Evolutionary conservation across 2,329 filamentous ascomycete genomes (phyloP), one percentile per base, ranked within the genome.

Genomic region (Stagonosporopsis tanaceti): DNA sequence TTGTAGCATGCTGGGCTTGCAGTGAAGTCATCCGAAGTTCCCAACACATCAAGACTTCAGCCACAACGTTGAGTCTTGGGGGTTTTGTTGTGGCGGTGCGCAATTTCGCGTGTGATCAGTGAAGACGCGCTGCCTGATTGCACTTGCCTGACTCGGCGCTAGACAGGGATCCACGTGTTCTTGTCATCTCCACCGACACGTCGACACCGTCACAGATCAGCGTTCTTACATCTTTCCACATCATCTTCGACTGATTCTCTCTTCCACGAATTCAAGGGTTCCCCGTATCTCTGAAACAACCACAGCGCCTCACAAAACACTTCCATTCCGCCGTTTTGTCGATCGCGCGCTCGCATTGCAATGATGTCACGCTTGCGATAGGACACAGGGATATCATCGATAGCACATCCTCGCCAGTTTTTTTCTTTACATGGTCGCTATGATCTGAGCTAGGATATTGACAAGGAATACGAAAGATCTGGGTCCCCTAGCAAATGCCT

Each of bases 131-230:
- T 3, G 22, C 38, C 37, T 30, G 7, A 11, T 28, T 32, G 34
- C 27, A 15, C 28, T 22, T 7, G 20, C 17, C 39, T 50, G 44
- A 57, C 42, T 52, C 30, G 32, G 30, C 50, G 39, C 50, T 57
- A 50, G 50, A 48, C 54, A 57, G 22, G 48, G 54, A 53, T 53
- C 44, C 32, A 32, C 32, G 39, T 27, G 22, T 45, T 53, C 25
- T 6, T 17, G 12, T 25, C 15, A 40, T 27, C 37, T 42, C 24
- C 48, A 52, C 47, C n/a, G 39, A 48, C 50, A 57, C 54, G 54
- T 57, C 54, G 24, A 57, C 39, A 57, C 54, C 54, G 54, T 50
- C 48, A 53, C 37, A 57, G 54, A 53, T 57, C 54, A 45, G 9
- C 54, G 37, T 25, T 45, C 14, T 45, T 48, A 53, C 48, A 45